Evolutionary conservation across 2,329 filamentous ascomycete genomes (phyloP).

Genomic region (Trichoderma sp.): DNA sequence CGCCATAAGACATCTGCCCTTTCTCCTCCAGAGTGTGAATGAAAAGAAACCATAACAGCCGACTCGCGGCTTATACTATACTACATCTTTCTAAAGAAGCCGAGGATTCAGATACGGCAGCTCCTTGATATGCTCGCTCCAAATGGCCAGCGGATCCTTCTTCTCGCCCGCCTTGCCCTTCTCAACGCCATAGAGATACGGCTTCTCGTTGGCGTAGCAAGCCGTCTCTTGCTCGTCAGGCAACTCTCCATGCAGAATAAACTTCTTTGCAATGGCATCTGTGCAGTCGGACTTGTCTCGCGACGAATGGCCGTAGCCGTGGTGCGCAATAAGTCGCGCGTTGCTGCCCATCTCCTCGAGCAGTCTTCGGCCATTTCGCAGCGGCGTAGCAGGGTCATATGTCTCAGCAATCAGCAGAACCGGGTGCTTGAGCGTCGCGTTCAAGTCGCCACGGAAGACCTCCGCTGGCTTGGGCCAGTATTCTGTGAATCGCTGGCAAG

Average conservation of each 20-base stretch:
- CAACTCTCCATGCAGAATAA: constrained; percentile 47
- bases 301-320: constrained; percentile 55
- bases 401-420: constrained; percentile 54
- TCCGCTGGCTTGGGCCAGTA: constrained; percentile 53
- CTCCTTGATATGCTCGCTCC: constrained; percentile 32
- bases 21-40: not conserved
- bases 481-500: constrained; percentile 50
- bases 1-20: not conserved
- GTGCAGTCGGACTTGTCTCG: constrained; percentile 52
- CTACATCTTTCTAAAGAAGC: not conserved
- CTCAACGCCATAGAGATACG: constrained; percentile 47
- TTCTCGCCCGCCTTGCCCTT: not conserved
- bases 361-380: constrained; percentile 52
- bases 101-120: constrained; percentile 9
- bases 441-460: constrained; percentile 52
- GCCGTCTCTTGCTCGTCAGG: constrained; percentile 48
- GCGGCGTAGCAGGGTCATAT: constrained; percentile 55
- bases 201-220: constrained; percentile 54
- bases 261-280: constrained; percentile 46
- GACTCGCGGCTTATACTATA: not conserved
- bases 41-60: not conserved
- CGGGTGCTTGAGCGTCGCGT: constrained; percentile 49
- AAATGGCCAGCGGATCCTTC: constrained; percentile 29
- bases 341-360: constrained; percentile 52
- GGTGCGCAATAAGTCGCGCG: constrained; percentile 53